Base-by-base conservation (phyloP, 768 basidiomycete species). In the Asterophora lycoperdoides region DNA sequence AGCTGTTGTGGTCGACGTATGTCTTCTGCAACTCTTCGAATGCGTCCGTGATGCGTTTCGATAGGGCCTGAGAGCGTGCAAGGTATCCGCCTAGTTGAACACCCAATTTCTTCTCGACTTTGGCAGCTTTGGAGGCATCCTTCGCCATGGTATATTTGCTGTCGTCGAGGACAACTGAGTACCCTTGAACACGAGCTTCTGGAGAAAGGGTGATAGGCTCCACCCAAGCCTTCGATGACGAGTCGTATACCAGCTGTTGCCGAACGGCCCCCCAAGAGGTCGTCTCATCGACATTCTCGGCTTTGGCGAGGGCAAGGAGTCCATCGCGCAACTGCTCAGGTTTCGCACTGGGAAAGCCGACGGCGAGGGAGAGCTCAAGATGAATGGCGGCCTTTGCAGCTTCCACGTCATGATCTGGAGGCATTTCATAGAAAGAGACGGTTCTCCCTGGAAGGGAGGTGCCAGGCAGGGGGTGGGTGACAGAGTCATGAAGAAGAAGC, bases 1-100 rank as follows among this genome's bases (percentile, higher is more conserved):
- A 97, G 62, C 86, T 89, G 55, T 89, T 84, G 55, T 85, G 71
- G 36, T 95, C 92, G 26, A 86, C 55, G 59, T 86, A 72, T 15
- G 74, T 75, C 60, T 73, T 74, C 48, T 84, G 77, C 26, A 93
- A 72, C 56, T 86, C 86, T 29, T 79, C 80, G 63, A 90, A 91
- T 1, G 82, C 79, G 23, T 81, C 79, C 2, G 70, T 72, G 38
- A 90, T 62, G 1, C 84, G 81, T 64, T 79, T 81, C 13, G 76
- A 66, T 2, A 93, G 73, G 34, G 79, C 78, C 59, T 76, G 76
- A 23, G 83, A 82, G 8, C 94, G 81, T 33, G 78, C 77, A 61
- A 89, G 81, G 64, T 98, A 98, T 8, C 96, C 96, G n/a, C 93
- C 93, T 2, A 98, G 79, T 11, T 80, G 79, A 49, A 93, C 81